Conservation (phyloP, 257 asterid genomes). For the Anisodus acutangulus region DNA sequence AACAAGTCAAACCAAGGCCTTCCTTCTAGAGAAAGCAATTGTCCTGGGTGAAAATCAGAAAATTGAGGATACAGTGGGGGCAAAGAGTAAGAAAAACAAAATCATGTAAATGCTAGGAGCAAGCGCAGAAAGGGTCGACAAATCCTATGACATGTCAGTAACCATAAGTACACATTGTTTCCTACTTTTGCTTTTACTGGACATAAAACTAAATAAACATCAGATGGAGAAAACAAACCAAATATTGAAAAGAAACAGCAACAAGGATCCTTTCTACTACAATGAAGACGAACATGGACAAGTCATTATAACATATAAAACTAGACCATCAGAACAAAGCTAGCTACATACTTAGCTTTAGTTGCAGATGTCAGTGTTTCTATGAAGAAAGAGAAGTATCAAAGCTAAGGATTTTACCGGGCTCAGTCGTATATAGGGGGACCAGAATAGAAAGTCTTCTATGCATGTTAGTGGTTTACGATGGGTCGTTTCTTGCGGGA, state of each 20-base stretch:
- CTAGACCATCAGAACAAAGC: neutral
- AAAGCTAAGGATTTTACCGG: neutral
- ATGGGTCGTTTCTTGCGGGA: constrained; percentile 33
- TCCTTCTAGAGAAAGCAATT: too few species aligned
- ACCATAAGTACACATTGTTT: neutral
- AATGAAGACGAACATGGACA: neutral
- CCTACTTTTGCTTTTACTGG: too few species aligned
- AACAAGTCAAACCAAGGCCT: too few species aligned
- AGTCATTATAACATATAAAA: neutral
- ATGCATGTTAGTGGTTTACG: constrained; percentile 1
- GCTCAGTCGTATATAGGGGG: neutral
- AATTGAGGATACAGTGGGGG: too few species aligned
- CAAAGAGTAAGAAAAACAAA: too few species aligned
- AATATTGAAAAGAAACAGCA: neutral
- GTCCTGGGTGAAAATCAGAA: too few species aligned
- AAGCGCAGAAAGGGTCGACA: too few species aligned
- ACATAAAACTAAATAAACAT: neutral
- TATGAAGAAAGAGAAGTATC: constrained; percentile 14
- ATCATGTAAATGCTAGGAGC: too few species aligned
- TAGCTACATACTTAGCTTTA: neutral
- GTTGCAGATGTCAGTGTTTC: constrained; percentile 11
- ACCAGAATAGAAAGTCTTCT: neutral
- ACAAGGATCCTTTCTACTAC: neutral
- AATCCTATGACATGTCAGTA: too few species aligned
- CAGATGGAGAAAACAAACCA: constrained; percentile 6